Percentiles rank a stretch among this genome's conserved stretches.
Evolutionary conservation across 441 rosid genomes (phyloP).

Genomic region (Euphorbia schlechtendalii): DNA sequence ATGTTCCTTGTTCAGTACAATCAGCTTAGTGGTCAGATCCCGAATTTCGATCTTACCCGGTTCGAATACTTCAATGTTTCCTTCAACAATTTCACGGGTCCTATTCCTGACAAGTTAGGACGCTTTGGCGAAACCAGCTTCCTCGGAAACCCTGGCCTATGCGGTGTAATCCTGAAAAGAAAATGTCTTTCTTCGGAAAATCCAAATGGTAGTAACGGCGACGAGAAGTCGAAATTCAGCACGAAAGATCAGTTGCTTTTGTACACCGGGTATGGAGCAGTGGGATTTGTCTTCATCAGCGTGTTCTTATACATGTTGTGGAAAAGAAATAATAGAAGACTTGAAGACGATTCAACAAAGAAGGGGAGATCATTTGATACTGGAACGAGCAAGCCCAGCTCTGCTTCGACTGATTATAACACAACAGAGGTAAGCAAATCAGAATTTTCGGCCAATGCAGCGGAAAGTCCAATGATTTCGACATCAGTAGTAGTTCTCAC

Average conservation of each 20-base stretch:
- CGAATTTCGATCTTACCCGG: conserved; percentile 34
- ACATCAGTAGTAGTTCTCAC: conserved; percentile 40
- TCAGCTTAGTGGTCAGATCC: conserved; percentile 38
- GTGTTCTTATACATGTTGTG: conserved; percentile 20
- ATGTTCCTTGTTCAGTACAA: conserved; percentile 41
- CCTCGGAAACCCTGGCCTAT: conserved; percentile 33
- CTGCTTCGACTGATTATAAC: conserved; percentile 19
- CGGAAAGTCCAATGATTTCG: conserved; percentile 28
- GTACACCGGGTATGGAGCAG: conserved; percentile 37
- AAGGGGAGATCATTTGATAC: conserved; percentile 27
- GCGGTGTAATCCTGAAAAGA: conserved; percentile 32
- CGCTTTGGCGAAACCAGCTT: conserved; percentile 26
- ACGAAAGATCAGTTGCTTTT: conserved; percentile 29
- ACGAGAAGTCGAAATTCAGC: conserved; percentile 7
- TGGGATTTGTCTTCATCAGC: conserved; percentile 24
- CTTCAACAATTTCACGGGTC: conserved; percentile 39
- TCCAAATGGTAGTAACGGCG: neutral
- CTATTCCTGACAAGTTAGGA: conserved; percentile 27
- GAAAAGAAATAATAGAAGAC: conserved; percentile 12
- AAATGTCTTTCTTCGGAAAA: conserved; percentile 16
- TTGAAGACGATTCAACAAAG: conserved; percentile 20
- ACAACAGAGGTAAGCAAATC: conserved; percentile 26
- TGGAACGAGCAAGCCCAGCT: conserved; percentile 17
- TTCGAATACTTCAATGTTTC: conserved; percentile 47
- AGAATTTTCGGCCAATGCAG: conserved; percentile 23